Evolutionary conservation across 1,284 basidiomycete species (phyloP).

Genomic region (Porogramme epimiltina): DNA sequence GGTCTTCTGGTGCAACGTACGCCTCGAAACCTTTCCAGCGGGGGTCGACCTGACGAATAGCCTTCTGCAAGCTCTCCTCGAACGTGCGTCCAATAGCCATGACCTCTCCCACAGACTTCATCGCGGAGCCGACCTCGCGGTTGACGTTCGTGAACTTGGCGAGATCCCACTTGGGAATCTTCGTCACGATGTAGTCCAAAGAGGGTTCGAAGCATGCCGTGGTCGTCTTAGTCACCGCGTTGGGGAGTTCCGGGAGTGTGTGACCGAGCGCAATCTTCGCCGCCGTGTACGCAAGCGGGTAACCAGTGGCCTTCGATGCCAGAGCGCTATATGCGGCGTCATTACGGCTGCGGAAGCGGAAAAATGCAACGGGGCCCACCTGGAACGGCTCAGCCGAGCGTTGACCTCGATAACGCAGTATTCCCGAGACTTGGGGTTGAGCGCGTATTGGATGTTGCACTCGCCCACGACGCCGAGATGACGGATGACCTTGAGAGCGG

Average conservation of each 20-base stretch:
- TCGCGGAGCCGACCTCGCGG: conserved; percentile 93
- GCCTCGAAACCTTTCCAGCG: conserved; percentile 83
- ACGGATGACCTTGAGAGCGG: conserved; percentile 87
- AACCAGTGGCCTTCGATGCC: conserved; percentile 98
- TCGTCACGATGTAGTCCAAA: conserved; percentile 98
- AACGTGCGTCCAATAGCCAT: conserved; percentile 99
- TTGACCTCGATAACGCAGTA: conserved; percentile 99
- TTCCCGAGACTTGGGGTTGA: conserved; percentile 91
- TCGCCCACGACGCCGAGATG: conserved; percentile 99
- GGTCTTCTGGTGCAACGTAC: conserved; percentile 81
- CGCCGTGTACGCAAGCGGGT: conserved; percentile 98
- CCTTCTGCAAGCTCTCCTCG: conserved; percentile 98
- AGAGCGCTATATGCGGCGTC: conserved; percentile 61
- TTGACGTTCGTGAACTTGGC: conserved; percentile 96
- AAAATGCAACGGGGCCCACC: conserved; percentile 34
- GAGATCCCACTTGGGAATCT: conserved; percentile 99
- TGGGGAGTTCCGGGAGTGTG: conserved; percentile 96
- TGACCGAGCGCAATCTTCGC: conserved; percentile 99
- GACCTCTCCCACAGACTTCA: conserved; percentile 99
- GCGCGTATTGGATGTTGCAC: conserved; percentile 98
- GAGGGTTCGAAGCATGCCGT: conserved; percentile 99
- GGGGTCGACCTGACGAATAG: conserved; percentile 96
- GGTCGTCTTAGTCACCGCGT: conserved; percentile 99
- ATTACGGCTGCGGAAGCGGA: conserved; percentile 59
- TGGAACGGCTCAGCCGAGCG: conserved; percentile 64